Conservation (phyloP, 345 rosid genomes). For the Populus tremula region DNA sequence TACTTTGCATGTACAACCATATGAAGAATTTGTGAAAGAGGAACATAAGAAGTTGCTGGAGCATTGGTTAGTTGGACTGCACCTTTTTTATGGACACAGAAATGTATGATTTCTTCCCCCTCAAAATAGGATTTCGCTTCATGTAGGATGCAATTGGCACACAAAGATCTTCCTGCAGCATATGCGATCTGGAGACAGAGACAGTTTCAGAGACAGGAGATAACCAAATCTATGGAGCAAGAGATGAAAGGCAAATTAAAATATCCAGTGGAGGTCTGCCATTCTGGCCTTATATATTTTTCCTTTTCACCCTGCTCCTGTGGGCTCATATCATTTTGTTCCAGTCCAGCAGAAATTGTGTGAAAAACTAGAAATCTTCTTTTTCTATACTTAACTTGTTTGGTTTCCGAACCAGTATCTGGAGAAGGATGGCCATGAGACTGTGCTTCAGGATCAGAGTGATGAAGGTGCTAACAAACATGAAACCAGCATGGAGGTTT, state of each 20-base stretch:
- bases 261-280: slow-evolving; percentile 48
- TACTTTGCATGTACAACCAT: slow-evolving; percentile 70
- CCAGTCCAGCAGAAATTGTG: not conserved
- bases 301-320: not conserved
- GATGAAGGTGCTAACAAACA: slow-evolving; percentile 6
- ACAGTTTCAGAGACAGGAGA: slow-evolving; percentile 47
- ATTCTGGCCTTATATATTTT: slow-evolving; percentile 3
- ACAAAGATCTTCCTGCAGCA: slow-evolving; percentile 64
- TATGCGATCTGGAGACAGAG: slow-evolving; percentile 62
- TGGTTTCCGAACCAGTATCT: slow-evolving; percentile 32
- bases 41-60: slow-evolving; percentile 72
- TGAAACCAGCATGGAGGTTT: slow-evolving; percentile 21
- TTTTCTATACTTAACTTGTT: not conserved
- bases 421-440: slow-evolving; percentile 29
- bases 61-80: slow-evolving; percentile 65
- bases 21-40: slow-evolving; percentile 84
- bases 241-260: slow-evolving; percentile 52
- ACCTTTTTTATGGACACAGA: not conserved
- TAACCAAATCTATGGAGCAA: slow-evolving; percentile 51
- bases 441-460: slow-evolving; percentile 26
- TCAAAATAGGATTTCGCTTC: slow-evolving; percentile 13
- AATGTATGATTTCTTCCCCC: slow-evolving; percentile 10
- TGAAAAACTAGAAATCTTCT: not conserved
- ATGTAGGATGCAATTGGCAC: slow-evolving; percentile 66
- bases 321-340: slow-evolving; percentile 1